Percentiles rank a stretch among this genome's conserved stretches.
Evolutionary conservation across 805 yeast species (phyloP).

Genomic region (Blastobotrys muscicola): DNA sequence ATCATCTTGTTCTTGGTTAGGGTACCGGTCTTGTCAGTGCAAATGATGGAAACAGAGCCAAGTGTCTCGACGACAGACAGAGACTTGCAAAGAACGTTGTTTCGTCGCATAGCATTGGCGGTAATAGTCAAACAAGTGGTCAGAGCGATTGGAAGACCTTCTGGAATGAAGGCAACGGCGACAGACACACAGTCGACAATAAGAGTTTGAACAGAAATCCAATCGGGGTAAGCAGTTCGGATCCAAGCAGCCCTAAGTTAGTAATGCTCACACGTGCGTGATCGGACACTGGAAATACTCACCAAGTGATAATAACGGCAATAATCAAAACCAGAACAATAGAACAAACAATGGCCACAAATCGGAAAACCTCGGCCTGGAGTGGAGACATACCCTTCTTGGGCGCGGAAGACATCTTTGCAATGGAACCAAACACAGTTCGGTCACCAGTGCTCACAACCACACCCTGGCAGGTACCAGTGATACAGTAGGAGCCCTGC

Average conservation of each 20-base stretch:
- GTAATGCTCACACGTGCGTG: conserved; percentile 9
- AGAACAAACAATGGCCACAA: conserved; percentile 44
- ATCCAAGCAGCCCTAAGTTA: conserved; percentile 37
- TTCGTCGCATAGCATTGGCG: conserved; percentile 66
- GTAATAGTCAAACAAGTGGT: conserved; percentile 99
- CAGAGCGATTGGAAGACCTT: conserved; percentile 96
- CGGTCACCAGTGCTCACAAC: conserved; percentile 92
- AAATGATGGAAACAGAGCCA: conserved; percentile 64
- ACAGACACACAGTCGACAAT: conserved; percentile 39
- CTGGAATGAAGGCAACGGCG: conserved; percentile 55
- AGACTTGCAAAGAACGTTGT: conserved; percentile 50
- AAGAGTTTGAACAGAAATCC: conserved; percentile 37
- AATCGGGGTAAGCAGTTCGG: conserved; percentile 28
- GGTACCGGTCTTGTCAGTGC: conserved; percentile 98
- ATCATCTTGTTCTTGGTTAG: conserved; percentile 91
- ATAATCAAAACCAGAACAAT: conserved; percentile 75
- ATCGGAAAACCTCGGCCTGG: conserved; percentile 34
- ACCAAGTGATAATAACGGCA: conserved; percentile 82
- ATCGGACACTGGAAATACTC: no score
- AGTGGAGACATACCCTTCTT: conserved; percentile 34
- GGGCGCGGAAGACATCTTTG: conserved; percentile 54
- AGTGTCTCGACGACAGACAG: conserved; percentile 82
- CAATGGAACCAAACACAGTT: conserved; percentile 95
- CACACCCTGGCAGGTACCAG: conserved; percentile 88
- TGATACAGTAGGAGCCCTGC: conserved; percentile 38